Base-by-base conservation (phyloP, 2,329 filamentous ascomycete species). In the Xylariomycetidae sp. region DNA sequence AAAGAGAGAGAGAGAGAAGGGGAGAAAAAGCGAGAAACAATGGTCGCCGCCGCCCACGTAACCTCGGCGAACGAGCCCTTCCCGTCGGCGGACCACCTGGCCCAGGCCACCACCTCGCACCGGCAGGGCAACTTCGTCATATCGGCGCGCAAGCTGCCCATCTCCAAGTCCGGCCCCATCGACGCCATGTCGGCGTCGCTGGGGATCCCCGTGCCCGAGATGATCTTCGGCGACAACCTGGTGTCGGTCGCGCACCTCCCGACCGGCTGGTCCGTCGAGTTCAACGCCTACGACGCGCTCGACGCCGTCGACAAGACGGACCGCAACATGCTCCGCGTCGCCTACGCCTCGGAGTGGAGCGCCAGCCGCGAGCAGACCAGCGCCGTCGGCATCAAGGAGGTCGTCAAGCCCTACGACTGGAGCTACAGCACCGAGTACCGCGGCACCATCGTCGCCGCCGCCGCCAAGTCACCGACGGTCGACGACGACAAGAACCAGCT, bases 141-240 rank as follows among this genome's bases (percentile, higher is more conserved):
- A 59, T 76, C 77, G 17, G 86, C 86, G 34, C 84, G 88, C 57
- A 96, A 96, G 68, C 80, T 92, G 31, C 92, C 92, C 42, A 98
- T 98, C 60, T 84, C 94, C 49, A 96, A 95, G 62, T 80, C 89
- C 28, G 85, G 76, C 5, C 85, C 88, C 31, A 97, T 98, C 55
- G 88, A 95, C 55, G 77, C 77, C 23, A 86, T 98, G 78, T 81
- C 82, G 25, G 70, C 72, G 37, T 78, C 76, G 42, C 73, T 98
- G 34, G 81, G 82, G 18, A 96, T 98, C 55, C 80, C 90, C 13
- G 79, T 90, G 25, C 92, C 92, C 7, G 92, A 98, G 67, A 98
- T 98, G 92, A 98, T 98, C 46, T 98, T 98, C 57, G 92, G 92
- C 41, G 89, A 98, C 68, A 98, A 98, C 61, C 68, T 84, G 37